phyloP scores from a whole-genome alignment of 1,139 yeast species.

The Groenewaldozyma sp. region DNA sequence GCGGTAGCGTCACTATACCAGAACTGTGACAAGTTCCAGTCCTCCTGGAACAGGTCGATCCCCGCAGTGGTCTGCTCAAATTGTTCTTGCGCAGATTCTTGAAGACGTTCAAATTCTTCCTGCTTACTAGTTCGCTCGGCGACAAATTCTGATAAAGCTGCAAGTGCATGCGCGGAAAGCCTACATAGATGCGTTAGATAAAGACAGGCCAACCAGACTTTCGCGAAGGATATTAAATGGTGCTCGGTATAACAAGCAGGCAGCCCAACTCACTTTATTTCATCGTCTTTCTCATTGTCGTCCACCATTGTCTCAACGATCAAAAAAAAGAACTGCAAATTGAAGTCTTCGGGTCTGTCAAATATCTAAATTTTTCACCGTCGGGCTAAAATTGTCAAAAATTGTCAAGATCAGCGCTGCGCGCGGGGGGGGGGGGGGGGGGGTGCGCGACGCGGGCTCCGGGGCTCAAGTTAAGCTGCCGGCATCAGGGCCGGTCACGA shows the following conservation, averaged over 20 bases:
- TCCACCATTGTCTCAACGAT: no score
- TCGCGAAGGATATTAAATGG: no score
- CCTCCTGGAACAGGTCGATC: conserved; percentile 70
- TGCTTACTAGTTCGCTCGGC: conserved; percentile 54
- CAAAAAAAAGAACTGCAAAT: no score
- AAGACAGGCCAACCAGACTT: background rate
- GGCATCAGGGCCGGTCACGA: no score
- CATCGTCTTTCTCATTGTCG: no score
- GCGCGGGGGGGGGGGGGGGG: background rate
- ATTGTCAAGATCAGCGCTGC: background rate
- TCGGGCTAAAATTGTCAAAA: background rate
- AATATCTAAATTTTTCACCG: background rate
- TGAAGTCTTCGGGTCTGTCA: no score
- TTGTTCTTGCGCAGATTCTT: conserved; percentile 49
- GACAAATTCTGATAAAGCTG: conserved; percentile 66
- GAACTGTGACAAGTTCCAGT: conserved; percentile 90
- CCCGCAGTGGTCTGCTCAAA: conserved; percentile 32
- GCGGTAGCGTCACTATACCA: conserved; percentile 70
- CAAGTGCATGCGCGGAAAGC: conserved; percentile 63
- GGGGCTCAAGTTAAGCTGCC: no score
- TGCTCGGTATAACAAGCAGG: no score
- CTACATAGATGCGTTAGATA: conserved; percentile 18
- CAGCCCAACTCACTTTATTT: background rate
- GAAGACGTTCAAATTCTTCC: conserved; percentile 50
- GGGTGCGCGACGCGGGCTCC: no score